Conservation (phyloP, 1,139 yeast species). For the Candida gigantensis region DNA sequence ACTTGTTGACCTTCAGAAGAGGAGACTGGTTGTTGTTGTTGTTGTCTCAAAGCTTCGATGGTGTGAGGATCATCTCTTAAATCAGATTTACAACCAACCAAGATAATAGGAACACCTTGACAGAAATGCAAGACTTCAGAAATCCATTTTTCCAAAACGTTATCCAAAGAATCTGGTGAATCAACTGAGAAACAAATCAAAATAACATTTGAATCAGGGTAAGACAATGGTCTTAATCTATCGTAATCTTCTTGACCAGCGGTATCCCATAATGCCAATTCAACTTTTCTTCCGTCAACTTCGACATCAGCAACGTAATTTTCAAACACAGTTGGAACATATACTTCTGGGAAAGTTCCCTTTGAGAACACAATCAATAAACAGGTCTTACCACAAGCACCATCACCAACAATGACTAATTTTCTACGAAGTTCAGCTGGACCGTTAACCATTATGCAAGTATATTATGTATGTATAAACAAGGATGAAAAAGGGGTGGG, state of each 20-base stretch:
- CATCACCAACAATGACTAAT: slow-evolving; percentile 84
- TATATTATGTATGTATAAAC: slow-evolving; percentile 3
- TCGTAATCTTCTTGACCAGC: slow-evolving; percentile 98
- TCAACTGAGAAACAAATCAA: slow-evolving; percentile 90
- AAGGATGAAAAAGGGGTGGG: slow-evolving; percentile 5
- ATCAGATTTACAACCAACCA: slow-evolving; percentile 92
- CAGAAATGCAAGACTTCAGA: slow-evolving; percentile 93
- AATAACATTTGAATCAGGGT: slow-evolving; percentile 91
- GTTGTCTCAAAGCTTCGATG: slow-evolving; percentile 71
- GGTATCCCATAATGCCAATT: slow-evolving; percentile 96
- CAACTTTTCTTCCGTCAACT: slow-evolving; percentile 92
- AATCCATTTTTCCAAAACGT: slow-evolving; percentile 94
- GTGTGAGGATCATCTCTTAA: slow-evolving; percentile 81
- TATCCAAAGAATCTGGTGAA: slow-evolving; percentile 89
- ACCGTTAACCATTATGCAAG: slow-evolving; percentile 44
- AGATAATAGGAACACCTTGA: slow-evolving; percentile 90
- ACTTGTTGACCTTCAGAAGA: slow-evolving; percentile 80
- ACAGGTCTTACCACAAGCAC: slow-evolving; percentile 87
- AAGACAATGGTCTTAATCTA: slow-evolving; percentile 88
- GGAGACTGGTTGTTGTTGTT: slow-evolving; percentile 75
- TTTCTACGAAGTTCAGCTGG: slow-evolving; percentile 75
- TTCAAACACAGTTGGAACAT: slow-evolving; percentile 94
- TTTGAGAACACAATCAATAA: slow-evolving; percentile 83
- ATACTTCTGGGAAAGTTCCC: slow-evolving; percentile 95
- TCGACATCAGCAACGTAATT: slow-evolving; percentile 94